Base-by-base conservation (phyloP, 169 alveolate species). In the Sarcocystis neurona region DNA sequence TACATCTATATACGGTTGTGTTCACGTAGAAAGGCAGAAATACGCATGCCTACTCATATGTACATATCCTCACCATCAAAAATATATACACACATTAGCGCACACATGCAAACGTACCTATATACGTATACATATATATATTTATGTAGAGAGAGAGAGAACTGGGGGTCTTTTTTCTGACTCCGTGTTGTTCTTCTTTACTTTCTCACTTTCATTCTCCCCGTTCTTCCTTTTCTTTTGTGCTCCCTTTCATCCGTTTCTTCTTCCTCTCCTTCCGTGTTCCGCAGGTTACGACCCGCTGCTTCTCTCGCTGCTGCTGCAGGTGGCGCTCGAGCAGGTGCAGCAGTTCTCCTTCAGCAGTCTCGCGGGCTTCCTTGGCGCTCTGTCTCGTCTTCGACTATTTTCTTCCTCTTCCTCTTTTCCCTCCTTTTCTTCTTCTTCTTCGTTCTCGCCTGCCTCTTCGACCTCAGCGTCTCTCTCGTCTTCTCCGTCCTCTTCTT, bases 231-330 rank as follows among this genome's bases (percentile, higher is more conserved):
- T n/a, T n/a, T 63, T 5, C 75, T 30, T 43, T 43, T 2, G 20
- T 63, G 39, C 75, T 15, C 2, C 44, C 44, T 1, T n/a, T 37
- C 41, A 4, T 1, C 43, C 12, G 6, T 20, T 1, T n/a, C 4
- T 18, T n/a, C 43, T 63, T 37, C 39, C 12, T 63, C 43, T 63
- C 44, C 32, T 18, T 63, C 43, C 2, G 37, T 15, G 27, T 27
- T n/a, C 75, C 41, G 10, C 82, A 72, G 82, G 41, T 18, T 72
- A 72, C 34, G 82, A 72, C 32, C 82, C 82, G 3, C 82, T 72
- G 34, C 56, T 72, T 37, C 53, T 72, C 47, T 1, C 82, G 18
- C 82, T 72, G 34, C 47, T 72, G 2, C 82, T 72, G 20, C 37
- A 37, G 12, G 34, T 48, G 4, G 53, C 82, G 15, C 32, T 72